Evolutionary conservation across 306 rosid genomes (phyloP), one percentile per base, ranked within the genome.

Genomic region (Adenanthera pavonina): DNA sequence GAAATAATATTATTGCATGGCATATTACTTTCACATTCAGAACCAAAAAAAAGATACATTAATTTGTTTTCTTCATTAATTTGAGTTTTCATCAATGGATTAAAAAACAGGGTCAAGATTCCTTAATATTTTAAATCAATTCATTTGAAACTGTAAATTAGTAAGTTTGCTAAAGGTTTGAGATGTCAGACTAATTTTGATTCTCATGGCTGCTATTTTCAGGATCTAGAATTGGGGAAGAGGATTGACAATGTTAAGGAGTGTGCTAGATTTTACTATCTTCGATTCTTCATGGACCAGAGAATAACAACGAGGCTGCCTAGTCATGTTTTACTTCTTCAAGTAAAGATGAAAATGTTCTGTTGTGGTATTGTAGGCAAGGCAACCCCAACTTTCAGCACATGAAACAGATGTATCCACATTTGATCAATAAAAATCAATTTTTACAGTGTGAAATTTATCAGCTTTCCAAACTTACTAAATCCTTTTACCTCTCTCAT

Each of bases 1-100:
- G 48, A 36, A 82, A 59, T 47, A 80, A 52, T 47, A 5, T 17
- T 33, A 68, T 9, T 69, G 48, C 25, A 41, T 48, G 77, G 36
- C 9, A 76, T 15, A 17, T 13, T 35, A 30, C 52, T 34, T 33
- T 52, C 36, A 25, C 30, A 25, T 15, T 48, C 61, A 34, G 3
- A 41, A 30, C 34, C 44, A 67, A 53, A n/a, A 17, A 41, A 7
- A 11, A 56, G 4, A 40, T 25, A 49, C 14, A 17, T 8, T 43
- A n/a, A 12, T 44, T 43, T 69, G 5, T 3, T 20, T 7, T 16
- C 10, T 44, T 17, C 17, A 11, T 36, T 10, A 54, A 5, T n/a
- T 25, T 60, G 16, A 30, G 15, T 3, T 48, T 48, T 48, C 53
- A 48, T 70, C 13, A 47, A 35, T 38, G 36, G 59, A 75, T 68